Evolutionary conservation across 768 basidiomycete genomes (phyloP), one percentile per base, ranked within the genome.

Genomic region (Termitomyces bulborhizus): DNA sequence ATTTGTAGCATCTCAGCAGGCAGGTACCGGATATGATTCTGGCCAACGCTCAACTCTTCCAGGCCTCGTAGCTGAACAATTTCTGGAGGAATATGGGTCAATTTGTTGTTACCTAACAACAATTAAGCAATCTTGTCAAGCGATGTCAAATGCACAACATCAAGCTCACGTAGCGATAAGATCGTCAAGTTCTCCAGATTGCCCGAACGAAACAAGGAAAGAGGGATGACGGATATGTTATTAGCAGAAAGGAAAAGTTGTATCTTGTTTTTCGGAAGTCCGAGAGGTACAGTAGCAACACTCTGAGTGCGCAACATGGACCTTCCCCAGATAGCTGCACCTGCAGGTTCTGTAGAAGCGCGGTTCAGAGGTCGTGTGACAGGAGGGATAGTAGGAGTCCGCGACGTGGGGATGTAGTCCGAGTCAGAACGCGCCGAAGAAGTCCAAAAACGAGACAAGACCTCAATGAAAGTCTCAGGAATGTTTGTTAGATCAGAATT

Each of bases 1-100:
- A 88, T 82, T 31, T 69, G 63, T n/a, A 76, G 66, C 64, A 90
- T 76, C 63, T 90, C 86, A 6, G 83, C 76, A 13, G 88, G 88
- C 0, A 90, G 66, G 65, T 78, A 86, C 53, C 65, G 61, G 2
- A 90, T 68, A 32, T 69, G 66, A 65, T 90, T 90, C 51, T 76
- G 73, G 0, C 84, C 73, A 3, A 90, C 61, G 56, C 88, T 85
- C 6, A 90, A 73, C 43, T 83, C 78, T 47, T 72, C 72, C 2
- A 90, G 75, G 47, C 78, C 77, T 8, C 63, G 70, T 16, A 90
- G 71, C 6, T 70, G 70, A 18, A 67, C 71, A 36, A 90, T 84
- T 49, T 86, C 85, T 0, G 88, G 80, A 1, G 88, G 87, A 18
- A 90, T 66, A 40, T 69, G 71, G 1, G 68, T 74, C 6, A 91